phyloP scores from a whole-genome alignment of 2,329 filamentous ascomycete genomes.

The Cytospora mali region DNA sequence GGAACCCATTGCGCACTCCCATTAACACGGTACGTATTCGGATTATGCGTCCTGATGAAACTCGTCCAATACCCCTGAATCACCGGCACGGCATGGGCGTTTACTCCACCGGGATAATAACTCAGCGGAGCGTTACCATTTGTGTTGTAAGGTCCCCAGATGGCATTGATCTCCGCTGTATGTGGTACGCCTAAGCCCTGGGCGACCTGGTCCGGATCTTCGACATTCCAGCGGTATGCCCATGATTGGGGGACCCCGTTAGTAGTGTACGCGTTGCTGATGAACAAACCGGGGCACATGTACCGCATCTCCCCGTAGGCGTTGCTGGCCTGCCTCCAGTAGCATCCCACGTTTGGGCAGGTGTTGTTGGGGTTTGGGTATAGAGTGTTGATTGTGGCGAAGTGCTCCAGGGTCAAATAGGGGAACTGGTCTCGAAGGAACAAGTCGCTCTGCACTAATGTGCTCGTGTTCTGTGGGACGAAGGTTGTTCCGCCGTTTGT shows the following conservation, averaged over 20 bases:
- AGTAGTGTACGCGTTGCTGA: slow-evolving; percentile 46
- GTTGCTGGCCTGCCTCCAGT: slow-evolving; percentile 60
- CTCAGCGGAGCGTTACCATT: slow-evolving; percentile 52
- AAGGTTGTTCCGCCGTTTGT: slow-evolving; percentile 69
- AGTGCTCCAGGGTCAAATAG: slow-evolving; percentile 51
- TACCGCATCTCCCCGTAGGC: slow-evolving; percentile 68
- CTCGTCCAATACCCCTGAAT: slow-evolving; percentile 75
- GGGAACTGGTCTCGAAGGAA: slow-evolving; percentile 64
- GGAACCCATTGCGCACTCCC: slow-evolving; percentile 55
- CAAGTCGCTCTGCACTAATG: slow-evolving; percentile 49
- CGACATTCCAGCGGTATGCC: slow-evolving; percentile 72
- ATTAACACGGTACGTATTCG: slow-evolving; percentile 55
- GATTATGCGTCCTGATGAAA: slow-evolving; percentile 68
- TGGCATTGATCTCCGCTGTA: slow-evolving; percentile 65
- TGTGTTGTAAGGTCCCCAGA: slow-evolving; percentile 66
- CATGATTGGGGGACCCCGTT: slow-evolving; percentile 50
- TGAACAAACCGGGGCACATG: slow-evolving; percentile 62
- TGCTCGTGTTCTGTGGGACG: slow-evolving; percentile 52
- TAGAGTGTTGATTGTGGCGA: slow-evolving; percentile 53
- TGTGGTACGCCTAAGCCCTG: slow-evolving; percentile 67
- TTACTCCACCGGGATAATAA: slow-evolving; percentile 55
- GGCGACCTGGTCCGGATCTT: slow-evolving; percentile 56
- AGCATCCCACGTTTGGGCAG: slow-evolving; percentile 53
- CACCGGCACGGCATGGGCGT: slow-evolving; percentile 59
- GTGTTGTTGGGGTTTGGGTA: slow-evolving; percentile 55